Evolutionary conservation across 768 basidiomycete genomes (phyloP), one percentile per base, ranked within the genome.

Genomic region (Daedaleopsis sinensis): DNA sequence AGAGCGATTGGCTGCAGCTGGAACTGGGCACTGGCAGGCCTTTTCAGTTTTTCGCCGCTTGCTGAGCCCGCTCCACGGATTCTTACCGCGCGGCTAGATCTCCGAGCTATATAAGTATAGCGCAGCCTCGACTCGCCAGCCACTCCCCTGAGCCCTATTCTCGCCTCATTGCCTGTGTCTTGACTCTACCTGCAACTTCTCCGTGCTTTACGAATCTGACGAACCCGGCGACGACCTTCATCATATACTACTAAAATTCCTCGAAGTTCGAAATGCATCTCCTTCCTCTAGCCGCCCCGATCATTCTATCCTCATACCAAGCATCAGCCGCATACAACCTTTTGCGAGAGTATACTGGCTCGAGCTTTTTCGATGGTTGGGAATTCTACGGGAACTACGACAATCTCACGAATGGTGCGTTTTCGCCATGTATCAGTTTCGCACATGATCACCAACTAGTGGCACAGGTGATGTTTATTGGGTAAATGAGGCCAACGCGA

Each of bases 401-500:
- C 59, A 74, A 76, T 60, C 62, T 74, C 32, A 75, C 74, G 23
- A 71, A 69, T 38, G 74, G 75, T 77, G 44, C 53, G 72, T 52
- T 16, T n/a, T 21, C 1, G 4, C 18, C 23, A 10, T 15, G 4
- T 27, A 24, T 37, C 46, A 43, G 11, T 15, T n/a, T 27, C n/a
- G 10, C 50, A 46, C 18, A 37, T 21, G n/a, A 32, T 12, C 13
- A 39, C 39, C 35, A 11, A 18, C 11, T 87, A 79, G 73, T 75
- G 82, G 74, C 79, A 1, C 64, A 87, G 89, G 89, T 46, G 87
- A 90, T 65, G 86, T 84, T 12, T 81, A 79, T 27, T 91, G 80
- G 76, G 77, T 86, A 9, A 78, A 79, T 65, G 70, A 76, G 58
- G 70, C 77, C 6, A 76, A 78, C 38, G 87, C 87, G 1, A 72